phyloP scores from a whole-genome alignment of 257 asterid genomes.

The Nicotiana obtusifolia region DNA sequence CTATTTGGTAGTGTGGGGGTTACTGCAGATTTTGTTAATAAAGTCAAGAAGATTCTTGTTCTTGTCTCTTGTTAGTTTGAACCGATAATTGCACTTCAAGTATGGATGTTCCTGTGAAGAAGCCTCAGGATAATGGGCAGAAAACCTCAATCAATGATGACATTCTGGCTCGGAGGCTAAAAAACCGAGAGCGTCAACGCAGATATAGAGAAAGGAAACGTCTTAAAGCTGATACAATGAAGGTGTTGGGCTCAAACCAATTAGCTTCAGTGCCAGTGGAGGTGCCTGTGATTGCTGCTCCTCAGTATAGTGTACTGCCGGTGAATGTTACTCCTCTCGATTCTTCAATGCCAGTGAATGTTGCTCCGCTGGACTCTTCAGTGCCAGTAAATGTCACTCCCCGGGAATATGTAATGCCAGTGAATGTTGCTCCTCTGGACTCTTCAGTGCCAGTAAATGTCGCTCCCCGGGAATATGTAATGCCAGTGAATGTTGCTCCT shows the following conservation, averaged over 20 bases:
- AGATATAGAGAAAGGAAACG: slow-evolving; percentile 91
- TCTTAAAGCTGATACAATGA: slow-evolving; percentile 36
- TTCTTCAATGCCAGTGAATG: neutral
- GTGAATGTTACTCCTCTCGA: neutral
- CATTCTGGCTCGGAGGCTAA: slow-evolving; percentile 57
- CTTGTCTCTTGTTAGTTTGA: neutral
- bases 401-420: neutral
- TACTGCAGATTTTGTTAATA: neutral
- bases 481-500: slow-evolving; percentile 17
- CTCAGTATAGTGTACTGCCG: slow-evolving; percentile 25
- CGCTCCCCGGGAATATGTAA: neutral
- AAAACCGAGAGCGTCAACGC: slow-evolving; percentile 87
- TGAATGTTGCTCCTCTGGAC: slow-evolving; percentile 10
- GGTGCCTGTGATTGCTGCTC: slow-evolving; percentile 22
- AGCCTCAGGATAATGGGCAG: slow-evolving; percentile 40
- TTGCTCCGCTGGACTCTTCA: slow-evolving; percentile 18
- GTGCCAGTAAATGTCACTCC: slow-evolving; percentile 11
- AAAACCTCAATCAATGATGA: slow-evolving; percentile 36
- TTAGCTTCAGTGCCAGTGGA: slow-evolving; percentile 33
- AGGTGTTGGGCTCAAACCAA: slow-evolving; percentile 25
- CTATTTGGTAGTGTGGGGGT: neutral
- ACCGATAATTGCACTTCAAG: slow-evolving; percentile 7
- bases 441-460: slow-evolving; percentile 9
- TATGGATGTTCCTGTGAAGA: slow-evolving; percentile 39
- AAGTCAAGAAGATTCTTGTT: neutral